These are phyloP conservation scores for Hermanozyma aechmeae DNA, from an alignment of 805 yeast species.

Conservation along the genomic window DNA sequence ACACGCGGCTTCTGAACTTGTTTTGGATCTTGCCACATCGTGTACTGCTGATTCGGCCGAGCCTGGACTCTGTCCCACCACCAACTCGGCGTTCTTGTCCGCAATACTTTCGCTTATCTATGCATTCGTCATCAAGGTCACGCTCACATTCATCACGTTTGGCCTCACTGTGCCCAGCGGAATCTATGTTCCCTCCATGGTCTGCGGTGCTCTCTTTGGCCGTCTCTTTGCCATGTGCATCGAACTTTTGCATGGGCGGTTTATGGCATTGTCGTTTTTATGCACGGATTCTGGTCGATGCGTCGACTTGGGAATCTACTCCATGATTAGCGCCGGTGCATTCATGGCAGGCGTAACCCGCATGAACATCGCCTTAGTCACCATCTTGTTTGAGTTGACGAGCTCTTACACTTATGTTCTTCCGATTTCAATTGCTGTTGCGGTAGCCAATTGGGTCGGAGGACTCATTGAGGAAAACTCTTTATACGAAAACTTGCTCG, in stretches of 20 bases:
- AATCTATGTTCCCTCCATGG: background rate
- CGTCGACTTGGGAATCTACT: constrained; percentile 41
- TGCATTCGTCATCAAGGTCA: constrained; percentile 37
- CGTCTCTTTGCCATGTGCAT: constrained; percentile 36
- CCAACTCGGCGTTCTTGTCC: constrained; percentile 14
- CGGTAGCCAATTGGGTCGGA: constrained; percentile 52
- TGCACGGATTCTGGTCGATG: constrained; percentile 13
- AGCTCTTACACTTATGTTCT: constrained; percentile 48
- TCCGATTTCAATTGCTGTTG: constrained; percentile 47
- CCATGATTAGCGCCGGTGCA: constrained; percentile 48
- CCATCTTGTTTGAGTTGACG: constrained; percentile 45
- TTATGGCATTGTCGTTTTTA: background rate
- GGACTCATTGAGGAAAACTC: constrained; percentile 41
- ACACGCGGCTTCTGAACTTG: constrained; percentile 39
- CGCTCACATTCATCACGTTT: constrained; percentile 12
- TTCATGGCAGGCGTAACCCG: constrained; percentile 51
- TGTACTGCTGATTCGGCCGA: constrained; percentile 27
- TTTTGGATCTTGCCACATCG: constrained; percentile 41
- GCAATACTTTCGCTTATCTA: constrained; percentile 23
- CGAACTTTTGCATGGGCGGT: constrained; percentile 21
- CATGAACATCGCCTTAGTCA: constrained; percentile 45
- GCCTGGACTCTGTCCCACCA: constrained; percentile 20
- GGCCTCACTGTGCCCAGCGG: background rate
- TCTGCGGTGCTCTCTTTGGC: constrained; percentile 18
- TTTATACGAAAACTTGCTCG: constrained; percentile 39